Evolutionary conservation across 73 alveolate genomes (phyloP).

Genomic region (Durusdinium trenchii): DNA sequence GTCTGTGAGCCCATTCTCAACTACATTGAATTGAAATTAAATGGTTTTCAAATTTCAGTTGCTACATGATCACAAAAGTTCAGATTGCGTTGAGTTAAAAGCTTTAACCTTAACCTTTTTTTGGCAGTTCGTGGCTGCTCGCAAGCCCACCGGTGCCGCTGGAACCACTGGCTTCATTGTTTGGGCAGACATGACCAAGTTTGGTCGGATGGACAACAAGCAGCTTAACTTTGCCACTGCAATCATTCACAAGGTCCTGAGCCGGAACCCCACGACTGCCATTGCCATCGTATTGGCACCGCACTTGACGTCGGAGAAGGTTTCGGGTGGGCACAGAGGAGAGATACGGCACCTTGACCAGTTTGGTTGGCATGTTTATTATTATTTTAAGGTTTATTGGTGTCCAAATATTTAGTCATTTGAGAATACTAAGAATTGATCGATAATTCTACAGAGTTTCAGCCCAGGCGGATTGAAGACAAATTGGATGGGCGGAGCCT

Average conservation of each 20-base stretch:
- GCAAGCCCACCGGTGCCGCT: slow-evolving; percentile 15
- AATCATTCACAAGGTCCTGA: background rate
- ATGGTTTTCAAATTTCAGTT: no score
- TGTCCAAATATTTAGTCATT: background rate
- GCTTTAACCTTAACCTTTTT: no score
- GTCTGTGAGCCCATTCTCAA: background rate
- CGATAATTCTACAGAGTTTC: background rate
- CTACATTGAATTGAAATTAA: no score
- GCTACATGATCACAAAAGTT: background rate
- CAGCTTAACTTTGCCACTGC: slow-evolving; percentile 3
- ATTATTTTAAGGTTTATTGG: background rate
- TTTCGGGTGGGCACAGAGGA: background rate
- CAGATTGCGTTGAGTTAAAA: no score
- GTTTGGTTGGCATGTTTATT: background rate
- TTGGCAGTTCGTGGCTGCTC: slow-evolving; percentile 38
- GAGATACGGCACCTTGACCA: slow-evolving; percentile 5
- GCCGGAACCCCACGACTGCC: background rate
- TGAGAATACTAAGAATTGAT: no score
- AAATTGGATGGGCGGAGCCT: background rate
- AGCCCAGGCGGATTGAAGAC: background rate
- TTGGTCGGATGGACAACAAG: slow-evolving; percentile 54
- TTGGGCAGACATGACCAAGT: slow-evolving; percentile 33
- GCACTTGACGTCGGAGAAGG: slow-evolving; percentile 5
- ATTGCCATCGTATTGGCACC: slow-evolving; percentile 12
- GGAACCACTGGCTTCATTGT: background rate